A percentile compares a stretch with the other conserved stretches of the same genome.
Evolutionary conservation across 345 rosid genomes (phyloP).

Genomic region (Bretschneidera sinensis): DNA sequence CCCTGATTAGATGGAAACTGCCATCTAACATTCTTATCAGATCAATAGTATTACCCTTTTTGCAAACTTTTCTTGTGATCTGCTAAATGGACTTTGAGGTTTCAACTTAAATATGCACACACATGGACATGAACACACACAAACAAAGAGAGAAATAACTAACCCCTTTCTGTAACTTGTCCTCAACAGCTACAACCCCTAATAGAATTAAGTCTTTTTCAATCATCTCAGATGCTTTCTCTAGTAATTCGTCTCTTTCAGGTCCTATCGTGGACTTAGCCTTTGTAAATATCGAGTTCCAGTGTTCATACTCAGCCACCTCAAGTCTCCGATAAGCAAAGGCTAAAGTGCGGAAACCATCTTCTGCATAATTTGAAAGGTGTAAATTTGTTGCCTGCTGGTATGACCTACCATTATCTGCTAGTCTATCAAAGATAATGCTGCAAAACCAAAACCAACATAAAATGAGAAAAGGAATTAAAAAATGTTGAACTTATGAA

Average conservation of each 20-base stretch:
- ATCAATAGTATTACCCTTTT: too few relatives aligned
- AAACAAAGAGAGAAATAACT: conserved; percentile 14
- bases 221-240: conserved; percentile 59
- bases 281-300: conserved; percentile 48
- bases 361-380: conserved; percentile 59
- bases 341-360: conserved; percentile 77
- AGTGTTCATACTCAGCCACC: conserved; percentile 40
- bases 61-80: too few relatives aligned
- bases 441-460: conserved; percentile 40
- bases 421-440: conserved; percentile 65
- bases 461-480: too few relatives aligned
- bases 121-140: too few relatives aligned
- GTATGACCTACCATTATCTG: conserved; percentile 49
- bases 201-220: conserved; percentile 63
- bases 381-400: conserved; percentile 45
- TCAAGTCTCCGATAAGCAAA: conserved; percentile 50
- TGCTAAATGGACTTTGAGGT: too few relatives aligned
- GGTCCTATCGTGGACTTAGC: conserved; percentile 66
- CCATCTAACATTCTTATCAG: too few relatives aligned
- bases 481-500: too few relatives aligned
- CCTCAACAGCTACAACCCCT: conserved; percentile 78
- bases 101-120: too few relatives aligned
- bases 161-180: conserved; percentile 84
- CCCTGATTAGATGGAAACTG: too few relatives aligned
- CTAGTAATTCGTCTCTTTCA: conserved; percentile 63